Base-by-base conservation (phyloP, 169 alveolate genomes). In the Babesia sp. region DNA sequence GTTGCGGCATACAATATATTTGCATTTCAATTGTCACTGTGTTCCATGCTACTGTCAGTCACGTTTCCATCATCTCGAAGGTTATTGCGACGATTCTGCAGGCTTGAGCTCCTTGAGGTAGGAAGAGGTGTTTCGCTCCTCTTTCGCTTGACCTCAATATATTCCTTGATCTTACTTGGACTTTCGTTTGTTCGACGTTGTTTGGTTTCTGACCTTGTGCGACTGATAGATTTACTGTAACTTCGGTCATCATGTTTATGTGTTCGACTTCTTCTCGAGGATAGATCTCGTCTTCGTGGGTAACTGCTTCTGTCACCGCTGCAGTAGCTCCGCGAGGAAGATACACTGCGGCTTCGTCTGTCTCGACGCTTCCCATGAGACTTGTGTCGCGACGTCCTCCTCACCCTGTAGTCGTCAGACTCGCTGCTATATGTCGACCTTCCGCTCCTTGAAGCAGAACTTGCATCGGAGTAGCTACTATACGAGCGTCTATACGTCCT, bases 41-140 rank as follows among this genome's bases (percentile, higher is more conserved):
- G 74, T 37, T 64, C 74, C 74, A 64, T 64, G 74, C 74, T 64
- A 36, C 74, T 64, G 48, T 64, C 74, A 28, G 74, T 33, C 22
- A 4, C 31, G 36, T 28, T 7, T 18, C 64, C 59, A n/a, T 45
- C 74, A 36, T 64, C 61, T 0, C 31, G 22, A 18, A 3, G 28
- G n/a, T 11, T 34, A 5, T 5, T 2, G 37, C 12, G 1, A 5
- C 1, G 55, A 34, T 14, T 2, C 36, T 1, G 37, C 7, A 1
- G 31, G 54, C 33, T 37, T 3, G 51, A 31, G 1, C 34, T 5
- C 45, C 45, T 31, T 9, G 37, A 6, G 3, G 1, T 3, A 11
- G 6, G 12, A 20, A 5, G 22, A 7, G 1, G 37, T 29, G 45
- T 54, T 26, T 3, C 20, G 39, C 42, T 31, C 12, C 63, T 54